phyloP scores from a whole-genome alignment of 805 yeast genomes.

The Citeromyces nyonsensis region DNA sequence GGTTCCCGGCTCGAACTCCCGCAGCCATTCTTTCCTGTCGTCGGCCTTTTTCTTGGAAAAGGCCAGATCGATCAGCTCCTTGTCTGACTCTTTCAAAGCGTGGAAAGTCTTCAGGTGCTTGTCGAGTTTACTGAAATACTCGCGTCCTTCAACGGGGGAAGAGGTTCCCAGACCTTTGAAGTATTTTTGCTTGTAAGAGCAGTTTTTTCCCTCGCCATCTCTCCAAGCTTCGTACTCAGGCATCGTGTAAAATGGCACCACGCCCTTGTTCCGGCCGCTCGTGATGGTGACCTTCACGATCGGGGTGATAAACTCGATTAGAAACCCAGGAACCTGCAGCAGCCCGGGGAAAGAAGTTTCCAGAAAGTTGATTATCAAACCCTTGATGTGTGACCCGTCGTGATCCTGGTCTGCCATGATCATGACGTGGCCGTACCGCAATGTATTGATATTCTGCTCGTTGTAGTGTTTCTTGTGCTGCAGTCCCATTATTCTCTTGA shows the following conservation, averaged over 20 bases:
- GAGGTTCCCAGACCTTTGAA: slow-evolving; percentile 99
- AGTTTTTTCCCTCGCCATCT: slow-evolving; percentile 57
- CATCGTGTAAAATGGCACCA: slow-evolving; percentile 77
- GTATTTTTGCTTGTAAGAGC: slow-evolving; percentile 86
- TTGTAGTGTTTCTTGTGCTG: slow-evolving; percentile 79
- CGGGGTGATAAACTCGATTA: slow-evolving; percentile 91
- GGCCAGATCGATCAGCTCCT: slow-evolving; percentile 72
- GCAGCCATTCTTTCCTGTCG: slow-evolving; percentile 93
- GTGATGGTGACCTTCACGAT: slow-evolving; percentile 80
- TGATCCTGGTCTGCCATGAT: slow-evolving; percentile 99
- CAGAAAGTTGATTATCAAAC: slow-evolving; percentile 81
- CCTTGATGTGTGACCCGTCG: slow-evolving; percentile 97
- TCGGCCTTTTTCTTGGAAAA: slow-evolving; percentile 93
- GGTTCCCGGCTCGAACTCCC: slow-evolving; percentile 84
- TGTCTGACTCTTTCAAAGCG: slow-evolving; percentile 65
- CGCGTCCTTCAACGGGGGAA: slow-evolving; percentile 64
- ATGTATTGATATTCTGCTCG: slow-evolving; percentile 41
- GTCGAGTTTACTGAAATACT: slow-evolving; percentile 75
- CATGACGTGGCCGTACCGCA: slow-evolving; percentile 94
- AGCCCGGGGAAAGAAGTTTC: slow-evolving; percentile 93
- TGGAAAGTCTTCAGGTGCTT: slow-evolving; percentile 79
- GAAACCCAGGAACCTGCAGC: slow-evolving; percentile 77
- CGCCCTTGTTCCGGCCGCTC: slow-evolving; percentile 37
- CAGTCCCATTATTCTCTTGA: slow-evolving; percentile 88
- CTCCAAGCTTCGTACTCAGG: slow-evolving; percentile 95